Evolutionary conservation across 192 early-diverging fungal species (phyloP), one percentile per base, ranked within the genome.

Genomic region (Linnemannia schmuckeri): DNA sequence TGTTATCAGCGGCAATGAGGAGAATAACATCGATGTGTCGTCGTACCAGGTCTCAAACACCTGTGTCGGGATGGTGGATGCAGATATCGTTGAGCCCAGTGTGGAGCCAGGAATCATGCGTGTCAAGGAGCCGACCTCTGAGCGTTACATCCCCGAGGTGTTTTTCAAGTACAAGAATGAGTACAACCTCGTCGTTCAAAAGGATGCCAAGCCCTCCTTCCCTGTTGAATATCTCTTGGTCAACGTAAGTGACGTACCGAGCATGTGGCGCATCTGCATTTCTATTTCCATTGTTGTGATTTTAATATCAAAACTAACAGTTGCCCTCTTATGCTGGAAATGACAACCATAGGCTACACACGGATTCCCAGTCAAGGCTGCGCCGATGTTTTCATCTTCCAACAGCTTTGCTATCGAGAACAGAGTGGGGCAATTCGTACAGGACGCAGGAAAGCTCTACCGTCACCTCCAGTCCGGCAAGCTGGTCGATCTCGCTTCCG

Each of bases 81-180:
- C 97, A n/a, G 95, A 94, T 38, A 95, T 99, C 71, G 93, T 99
- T 18, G 97, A 98, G 80, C 95, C 98, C 6, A 96, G 96, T 83
- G 93, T 94, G 27, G 94, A 97, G 44, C 97, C 98, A 7, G 90
- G 91, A 35, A 91, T 97, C 73, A 94, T 99, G 95, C 93, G 96
- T 8, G 96, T 99, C 30, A 93, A 94, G 80, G 93, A 94, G 75
- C 85, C 93, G 27, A 94, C 93, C 9, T 44, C 87, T 9, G 91
- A 94, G 46, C 93, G 95, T 35, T 99, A 99, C 85, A 96, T 99
- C 30, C 98, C 98, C 0, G 98, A 99, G 52, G 94, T 99, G 27
- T 97, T 98, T 82, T 99, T 98, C 92, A 96, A 95, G 87, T 97
- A 96, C 88, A 97, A 94, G 82, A 99, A 99, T 92, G 93, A 98